These are phyloP conservation scores for Colletotrichum nymphaeae DNA, from an alignment of 2,329 filamentous ascomycete species.

Conservation along the genomic window DNA sequence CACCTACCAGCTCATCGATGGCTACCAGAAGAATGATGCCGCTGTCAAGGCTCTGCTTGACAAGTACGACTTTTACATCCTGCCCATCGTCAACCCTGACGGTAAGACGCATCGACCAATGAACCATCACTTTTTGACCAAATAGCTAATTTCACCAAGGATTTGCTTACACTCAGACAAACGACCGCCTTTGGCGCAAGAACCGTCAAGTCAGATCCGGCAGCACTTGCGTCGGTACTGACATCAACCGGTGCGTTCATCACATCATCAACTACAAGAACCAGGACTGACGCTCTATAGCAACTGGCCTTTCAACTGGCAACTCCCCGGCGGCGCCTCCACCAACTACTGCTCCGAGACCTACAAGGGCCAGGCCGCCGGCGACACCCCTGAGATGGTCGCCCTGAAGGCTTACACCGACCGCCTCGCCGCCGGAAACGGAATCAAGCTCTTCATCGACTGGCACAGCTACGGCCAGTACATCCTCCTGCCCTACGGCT, in stretches of 20 bases:
- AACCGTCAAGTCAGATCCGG: constrained; percentile 59
- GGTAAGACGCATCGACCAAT: constrained; percentile 48
- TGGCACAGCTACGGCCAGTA: constrained; percentile 60
- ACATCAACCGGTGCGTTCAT: constrained; percentile 61
- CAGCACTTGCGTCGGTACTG: constrained; percentile 60
- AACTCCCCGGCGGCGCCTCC: constrained; percentile 59
- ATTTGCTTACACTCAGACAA: constrained; percentile 68
- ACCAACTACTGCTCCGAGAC: constrained; percentile 62
- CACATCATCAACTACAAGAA: neutral
- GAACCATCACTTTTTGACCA: neutral
- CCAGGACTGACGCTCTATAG: neutral
- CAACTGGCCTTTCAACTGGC: constrained; percentile 70
- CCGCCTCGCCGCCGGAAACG: constrained; percentile 37
- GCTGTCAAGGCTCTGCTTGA: constrained; percentile 61
- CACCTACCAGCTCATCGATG: constrained; percentile 58
- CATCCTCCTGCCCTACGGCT: constrained; percentile 57
- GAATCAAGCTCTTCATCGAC: constrained; percentile 60
- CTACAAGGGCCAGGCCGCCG: constrained; percentile 56
- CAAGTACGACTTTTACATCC: constrained; percentile 74
- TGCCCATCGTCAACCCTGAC: constrained; percentile 72
- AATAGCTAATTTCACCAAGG: constrained; percentile 47
- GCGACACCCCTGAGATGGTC: constrained; percentile 63
- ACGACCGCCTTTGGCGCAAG: constrained; percentile 71
- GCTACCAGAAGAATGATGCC: constrained; percentile 52
- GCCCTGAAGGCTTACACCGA: constrained; percentile 54